A percentile compares a stretch with the other conserved stretches of the same genome.
Conservation (phyloP, 2,329 filamentous ascomycete genomes). For the Byssochlamys sp. region DNA sequence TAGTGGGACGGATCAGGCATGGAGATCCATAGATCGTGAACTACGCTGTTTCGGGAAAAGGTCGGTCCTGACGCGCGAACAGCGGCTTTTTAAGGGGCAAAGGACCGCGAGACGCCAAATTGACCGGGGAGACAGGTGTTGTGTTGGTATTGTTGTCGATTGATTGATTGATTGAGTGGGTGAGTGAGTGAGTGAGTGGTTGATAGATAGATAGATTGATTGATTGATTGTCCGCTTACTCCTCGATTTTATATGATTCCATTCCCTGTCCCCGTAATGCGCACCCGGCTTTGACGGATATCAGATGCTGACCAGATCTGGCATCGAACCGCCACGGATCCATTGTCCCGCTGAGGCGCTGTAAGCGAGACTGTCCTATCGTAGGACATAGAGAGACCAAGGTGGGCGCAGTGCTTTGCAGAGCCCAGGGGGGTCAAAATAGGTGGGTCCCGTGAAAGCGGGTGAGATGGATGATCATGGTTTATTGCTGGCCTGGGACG, state of each 20-base stretch:
- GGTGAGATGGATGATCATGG: background rate
- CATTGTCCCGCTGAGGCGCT: background rate
- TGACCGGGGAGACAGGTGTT: background rate
- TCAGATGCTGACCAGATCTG: background rate
- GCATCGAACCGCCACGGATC: background rate
- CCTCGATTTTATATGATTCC: background rate
- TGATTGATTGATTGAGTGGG: too few relatives aligned
- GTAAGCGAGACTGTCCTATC: background rate
- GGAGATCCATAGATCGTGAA: slow-evolving; percentile 14
- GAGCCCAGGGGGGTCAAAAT: background rate
- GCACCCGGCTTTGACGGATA: background rate
- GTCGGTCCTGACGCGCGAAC: slow-evolving; percentile 1
- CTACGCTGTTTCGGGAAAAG: slow-evolving; percentile 12
- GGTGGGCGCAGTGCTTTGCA: background rate
- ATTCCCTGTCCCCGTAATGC: background rate
- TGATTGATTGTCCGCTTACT: background rate
- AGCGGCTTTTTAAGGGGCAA: background rate
- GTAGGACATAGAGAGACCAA: background rate
- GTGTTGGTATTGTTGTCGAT: too few relatives aligned
- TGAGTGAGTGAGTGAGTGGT: too few relatives aligned
- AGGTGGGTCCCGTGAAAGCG: background rate
- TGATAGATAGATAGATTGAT: too few relatives aligned
- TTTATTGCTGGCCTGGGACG: background rate
- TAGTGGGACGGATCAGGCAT: slow-evolving; percentile 6
- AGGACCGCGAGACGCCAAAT: background rate